phyloP scores from a whole-genome alignment of 108 stramenopile species.

The Stephanodiscus minutulus region DNA sequence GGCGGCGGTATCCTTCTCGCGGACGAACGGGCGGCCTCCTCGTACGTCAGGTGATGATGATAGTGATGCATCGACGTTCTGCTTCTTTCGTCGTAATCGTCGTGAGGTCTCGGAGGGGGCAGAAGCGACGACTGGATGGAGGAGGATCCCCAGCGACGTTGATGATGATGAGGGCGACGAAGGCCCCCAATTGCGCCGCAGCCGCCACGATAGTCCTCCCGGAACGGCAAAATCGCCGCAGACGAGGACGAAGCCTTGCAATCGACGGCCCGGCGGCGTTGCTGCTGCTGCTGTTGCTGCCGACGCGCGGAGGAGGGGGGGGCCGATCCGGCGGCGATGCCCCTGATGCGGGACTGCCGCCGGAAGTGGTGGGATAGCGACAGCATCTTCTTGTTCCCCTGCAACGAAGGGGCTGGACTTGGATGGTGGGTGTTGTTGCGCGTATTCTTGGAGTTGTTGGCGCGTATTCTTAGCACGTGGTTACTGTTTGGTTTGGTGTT shows the following conservation, averaged over 20 bases:
- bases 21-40: neutral
- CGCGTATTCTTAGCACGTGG: too few relatives aligned
- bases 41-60: neutral
- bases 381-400: too few relatives aligned
- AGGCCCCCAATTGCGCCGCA: neutral
- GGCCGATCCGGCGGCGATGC: neutral
- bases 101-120: neutral
- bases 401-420: too few relatives aligned
- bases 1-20: neutral
- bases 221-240: neutral
- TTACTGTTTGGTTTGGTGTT: too few relatives aligned
- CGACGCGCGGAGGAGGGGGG: neutral
- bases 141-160: neutral
- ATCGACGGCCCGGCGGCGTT: neutral
- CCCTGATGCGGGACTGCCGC: conserved; percentile 3
- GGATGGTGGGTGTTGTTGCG: too few relatives aligned
- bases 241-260: neutral
- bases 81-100: neutral
- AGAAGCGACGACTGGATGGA: neutral
- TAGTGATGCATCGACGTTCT: neutral
- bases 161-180: neutral
- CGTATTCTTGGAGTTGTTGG: too few relatives aligned
- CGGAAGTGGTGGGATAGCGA: neutral
- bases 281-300: neutral
- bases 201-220: neutral